These are phyloP conservation scores for Metarhizium rileyi DNA, from an alignment of 2,329 filamentous ascomycete species.

Conservation along the genomic window DNA sequence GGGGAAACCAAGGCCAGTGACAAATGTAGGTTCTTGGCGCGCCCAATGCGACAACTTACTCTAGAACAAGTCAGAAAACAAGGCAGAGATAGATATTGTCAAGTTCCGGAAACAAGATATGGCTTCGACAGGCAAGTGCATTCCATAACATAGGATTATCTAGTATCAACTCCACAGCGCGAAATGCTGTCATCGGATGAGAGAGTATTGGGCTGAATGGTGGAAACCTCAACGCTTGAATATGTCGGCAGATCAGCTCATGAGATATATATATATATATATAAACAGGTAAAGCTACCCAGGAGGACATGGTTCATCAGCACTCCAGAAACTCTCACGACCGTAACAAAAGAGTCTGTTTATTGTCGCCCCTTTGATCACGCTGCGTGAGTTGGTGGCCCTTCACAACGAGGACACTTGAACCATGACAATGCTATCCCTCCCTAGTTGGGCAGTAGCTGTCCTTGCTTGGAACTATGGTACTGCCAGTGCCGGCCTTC, in stretches of 20 bases:
- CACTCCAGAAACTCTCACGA: not conserved
- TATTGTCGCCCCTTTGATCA: not conserved
- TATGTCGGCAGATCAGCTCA: not conserved
- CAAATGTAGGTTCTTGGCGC: not conserved
- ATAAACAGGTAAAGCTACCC: not conserved
- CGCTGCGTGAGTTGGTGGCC: not conserved
- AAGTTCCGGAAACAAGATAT: not conserved
- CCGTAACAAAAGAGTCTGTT: not conserved
- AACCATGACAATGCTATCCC: not conserved
- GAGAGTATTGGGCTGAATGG: not conserved
- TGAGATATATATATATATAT: not conserved
- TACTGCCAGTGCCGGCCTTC: not conserved
- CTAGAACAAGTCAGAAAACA: not conserved
- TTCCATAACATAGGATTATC: not conserved
- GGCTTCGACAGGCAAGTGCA: not conserved
- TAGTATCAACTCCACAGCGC: not conserved
- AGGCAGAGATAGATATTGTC: not conserved
- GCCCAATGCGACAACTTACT: not conserved
- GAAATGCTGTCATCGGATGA: not conserved
- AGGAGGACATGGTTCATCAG: not conserved
- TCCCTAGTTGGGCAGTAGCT: not conserved
- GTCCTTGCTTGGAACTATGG: constrained; percentile 1
- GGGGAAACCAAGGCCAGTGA: not conserved
- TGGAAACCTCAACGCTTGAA: not conserved
- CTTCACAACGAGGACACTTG: not conserved